A percentile compares a stretch with the other conserved stretches of the same genome.
These are phyloP conservation scores for Alternaria ethzedia DNA, from an alignment of 2,329 filamentous ascomycete species.

Conservation along the genomic window DNA sequence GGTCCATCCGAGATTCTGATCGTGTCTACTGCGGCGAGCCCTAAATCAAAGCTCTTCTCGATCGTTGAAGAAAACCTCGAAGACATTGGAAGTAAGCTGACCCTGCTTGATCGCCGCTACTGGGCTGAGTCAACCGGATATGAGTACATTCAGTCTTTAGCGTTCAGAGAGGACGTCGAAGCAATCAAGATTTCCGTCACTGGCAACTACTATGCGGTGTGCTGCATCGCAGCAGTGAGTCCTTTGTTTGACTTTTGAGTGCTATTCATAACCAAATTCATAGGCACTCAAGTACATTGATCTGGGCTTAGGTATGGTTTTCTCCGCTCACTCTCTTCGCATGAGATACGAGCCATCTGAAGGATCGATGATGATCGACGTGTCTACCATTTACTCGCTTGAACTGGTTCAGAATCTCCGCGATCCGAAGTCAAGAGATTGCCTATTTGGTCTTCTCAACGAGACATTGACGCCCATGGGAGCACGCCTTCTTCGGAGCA, in stretches of 20 bases:
- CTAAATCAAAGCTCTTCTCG: conserved; percentile 74
- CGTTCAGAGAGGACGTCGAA: conserved; percentile 79
- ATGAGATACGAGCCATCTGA: conserved; percentile 88
- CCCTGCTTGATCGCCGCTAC: conserved; percentile 74
- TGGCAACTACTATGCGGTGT: conserved; percentile 86
- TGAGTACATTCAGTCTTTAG: conserved; percentile 79
- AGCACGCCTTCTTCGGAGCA: conserved; percentile 78
- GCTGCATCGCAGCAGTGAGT: conserved; percentile 82
- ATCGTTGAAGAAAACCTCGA: conserved; percentile 76
- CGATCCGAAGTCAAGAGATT: conserved; percentile 77
- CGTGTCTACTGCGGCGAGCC: conserved; percentile 72
- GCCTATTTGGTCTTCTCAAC: conserved; percentile 84
- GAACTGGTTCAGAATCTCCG: conserved; percentile 90
- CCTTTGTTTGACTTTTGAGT: conserved; percentile 55
- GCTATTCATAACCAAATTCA: conserved; percentile 4
- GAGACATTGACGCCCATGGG: conserved; percentile 90
- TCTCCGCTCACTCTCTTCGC: conserved; percentile 79
- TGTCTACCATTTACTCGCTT: conserved; percentile 83
- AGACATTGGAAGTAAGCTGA: conserved; percentile 63
- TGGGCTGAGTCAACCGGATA: conserved; percentile 83
- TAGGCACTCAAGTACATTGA: conserved; percentile 85
- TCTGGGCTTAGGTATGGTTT: conserved; percentile 69
- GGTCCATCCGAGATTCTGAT: conserved; percentile 82
- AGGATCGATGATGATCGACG: conserved; percentile 94
- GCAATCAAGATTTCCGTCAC: conserved; percentile 78